Evolutionary conservation across 2,329 filamentous ascomycete genomes (phyloP).

Genomic region (Sclerotinia spermophila): DNA sequence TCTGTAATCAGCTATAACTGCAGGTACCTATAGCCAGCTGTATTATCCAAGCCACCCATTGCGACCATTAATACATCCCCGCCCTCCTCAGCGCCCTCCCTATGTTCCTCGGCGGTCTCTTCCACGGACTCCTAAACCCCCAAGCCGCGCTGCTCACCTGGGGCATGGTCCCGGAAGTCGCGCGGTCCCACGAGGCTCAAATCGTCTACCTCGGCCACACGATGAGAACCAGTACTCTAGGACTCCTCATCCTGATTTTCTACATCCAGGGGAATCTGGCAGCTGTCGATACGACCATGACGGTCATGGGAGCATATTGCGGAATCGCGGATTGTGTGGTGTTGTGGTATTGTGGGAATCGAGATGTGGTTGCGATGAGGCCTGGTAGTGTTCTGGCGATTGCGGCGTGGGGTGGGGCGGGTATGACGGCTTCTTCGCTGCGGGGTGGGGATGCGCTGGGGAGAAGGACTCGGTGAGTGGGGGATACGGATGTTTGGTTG

Average conservation of each 20-base stretch:
- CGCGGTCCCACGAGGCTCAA: background rate
- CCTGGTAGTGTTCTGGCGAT: background rate
- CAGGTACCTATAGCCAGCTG: no score
- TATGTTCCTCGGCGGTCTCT: background rate
- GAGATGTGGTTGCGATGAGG: background rate
- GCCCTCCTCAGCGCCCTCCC: background rate
- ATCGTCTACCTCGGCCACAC: background rate
- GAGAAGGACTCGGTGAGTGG: no score
- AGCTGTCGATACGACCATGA: background rate
- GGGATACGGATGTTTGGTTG: no score
- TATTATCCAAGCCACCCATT: no score
- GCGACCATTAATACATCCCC: no score
- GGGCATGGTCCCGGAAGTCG: background rate
- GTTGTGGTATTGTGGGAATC: background rate
- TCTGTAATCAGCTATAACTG: no score
- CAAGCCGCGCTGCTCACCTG: background rate
- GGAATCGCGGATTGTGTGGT: background rate
- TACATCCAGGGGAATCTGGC: background rate
- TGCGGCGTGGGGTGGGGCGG: background rate
- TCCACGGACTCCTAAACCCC: background rate
- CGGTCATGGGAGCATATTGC: background rate
- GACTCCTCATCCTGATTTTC: background rate
- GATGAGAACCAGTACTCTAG: conserved; percentile 6
- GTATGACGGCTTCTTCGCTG: background rate
- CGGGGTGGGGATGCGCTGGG: no score